Evolutionary conservation across 78 protist genomes (phyloP).

Genomic region (Dictyostelium capitatum): DNA sequence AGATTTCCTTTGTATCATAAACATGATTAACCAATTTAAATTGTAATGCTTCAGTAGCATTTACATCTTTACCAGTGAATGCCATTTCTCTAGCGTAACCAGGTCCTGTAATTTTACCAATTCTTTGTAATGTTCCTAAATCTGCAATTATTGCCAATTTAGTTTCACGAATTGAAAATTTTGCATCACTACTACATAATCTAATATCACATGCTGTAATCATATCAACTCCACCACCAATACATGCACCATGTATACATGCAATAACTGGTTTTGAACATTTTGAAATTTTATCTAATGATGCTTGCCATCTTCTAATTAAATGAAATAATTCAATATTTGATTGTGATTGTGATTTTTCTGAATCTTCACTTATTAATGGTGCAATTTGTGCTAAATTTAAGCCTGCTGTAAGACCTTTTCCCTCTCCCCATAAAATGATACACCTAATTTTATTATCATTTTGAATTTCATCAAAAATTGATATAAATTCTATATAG

Average conservation of each 20-base stretch:
- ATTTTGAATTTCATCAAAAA: constrained; percentile 58
- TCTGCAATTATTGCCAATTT: constrained; percentile 92
- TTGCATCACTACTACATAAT: constrained; percentile 75
- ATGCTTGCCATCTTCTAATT: constrained; percentile 74
- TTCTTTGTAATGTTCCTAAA: constrained; percentile 92
- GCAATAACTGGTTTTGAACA: constrained; percentile 87
- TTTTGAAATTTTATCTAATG: constrained; percentile 63
- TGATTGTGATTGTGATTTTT: constrained; percentile 8
- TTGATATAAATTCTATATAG: constrained; percentile 50
- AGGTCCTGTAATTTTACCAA: constrained; percentile 38
- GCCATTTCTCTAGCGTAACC: constrained; percentile 87
- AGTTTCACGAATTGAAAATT: constrained; percentile 84
- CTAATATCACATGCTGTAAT: constrained; percentile 87
- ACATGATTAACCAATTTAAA: constrained; percentile 73
- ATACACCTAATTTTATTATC: constrained; percentile 51
- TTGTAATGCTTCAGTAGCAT: constrained; percentile 66
- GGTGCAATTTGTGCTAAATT: constrained; percentile 15
- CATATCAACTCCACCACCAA: constrained; percentile 91
- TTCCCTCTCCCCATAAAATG: constrained; percentile 61
- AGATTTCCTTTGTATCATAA: constrained; percentile 4
- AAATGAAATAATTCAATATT: constrained; percentile 28
- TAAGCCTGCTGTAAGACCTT: constrained; percentile 61
- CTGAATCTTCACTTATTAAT: constrained; percentile 5
- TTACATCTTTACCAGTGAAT: constrained; percentile 69
- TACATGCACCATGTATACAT: constrained; percentile 81